Base-by-base conservation (phyloP, 73 alveolate genomes). In the Blepharisma japonicum region DNA sequence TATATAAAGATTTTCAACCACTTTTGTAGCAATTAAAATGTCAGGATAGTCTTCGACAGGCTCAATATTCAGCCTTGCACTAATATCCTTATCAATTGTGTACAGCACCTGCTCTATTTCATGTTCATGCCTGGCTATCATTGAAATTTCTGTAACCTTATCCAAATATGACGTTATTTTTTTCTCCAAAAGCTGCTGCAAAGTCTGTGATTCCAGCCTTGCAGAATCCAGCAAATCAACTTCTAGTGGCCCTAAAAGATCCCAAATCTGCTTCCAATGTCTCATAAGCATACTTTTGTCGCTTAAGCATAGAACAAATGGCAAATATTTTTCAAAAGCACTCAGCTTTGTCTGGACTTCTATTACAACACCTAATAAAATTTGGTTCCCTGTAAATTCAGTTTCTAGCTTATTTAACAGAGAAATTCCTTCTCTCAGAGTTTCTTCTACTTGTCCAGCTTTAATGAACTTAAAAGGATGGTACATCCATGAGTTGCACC, bases 251-350 rank as follows among this genome's bases (percentile, higher is more conserved):
- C 23, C 23, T 8, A 61, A 18, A 8, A 61, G 14, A 5, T 25
- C 46, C 74, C 74, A 61, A 18, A 61, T 61, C 46, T 61, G 47
- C 5, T 61, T 61, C 48, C 74, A 61, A 61, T 61, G 74, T 2
- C 74, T n/a, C 11, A 61, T 8, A 2, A 14, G 49, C 11, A 61
- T 61, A 5, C 47, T 14, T 61, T 61, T 25, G 23, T 61, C 74
- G 2, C 74, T n/a, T 18, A 61, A 25, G 5, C 74, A 61, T 8
- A 61, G 23, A 5, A 61, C 23, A 61, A 61, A 11, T 9, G 74
- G 74, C 47, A 61, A 61, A 5, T 18, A 61, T 61, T 61, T 61
- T 61, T 61, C 74, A 25, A 61, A 61, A 20, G 14, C 47, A 25
- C 23, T 61, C 23, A 61, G 46, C 47, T 61, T 61, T 0, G 74